Conservation (phyloP, 768 basidiomycete species). For the Pleurotus citrinopileatus region DNA sequence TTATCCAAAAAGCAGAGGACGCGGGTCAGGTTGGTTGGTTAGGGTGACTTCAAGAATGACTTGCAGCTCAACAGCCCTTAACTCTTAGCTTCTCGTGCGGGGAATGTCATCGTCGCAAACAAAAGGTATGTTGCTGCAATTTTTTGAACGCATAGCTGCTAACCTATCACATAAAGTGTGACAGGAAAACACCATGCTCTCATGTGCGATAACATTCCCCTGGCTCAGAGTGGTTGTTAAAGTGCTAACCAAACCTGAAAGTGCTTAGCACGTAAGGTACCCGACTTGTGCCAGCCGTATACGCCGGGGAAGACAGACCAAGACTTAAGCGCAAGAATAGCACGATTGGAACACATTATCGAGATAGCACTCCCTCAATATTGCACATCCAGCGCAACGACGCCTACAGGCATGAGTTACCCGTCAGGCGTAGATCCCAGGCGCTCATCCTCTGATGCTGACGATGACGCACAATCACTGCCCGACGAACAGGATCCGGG, state of each 20-base stretch:
- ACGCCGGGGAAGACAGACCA: slow-evolving; percentile 86
- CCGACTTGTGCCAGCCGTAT: slow-evolving; percentile 85
- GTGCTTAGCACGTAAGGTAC: slow-evolving; percentile 85
- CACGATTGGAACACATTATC: slow-evolving; percentile 78
- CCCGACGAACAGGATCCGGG: slow-evolving; percentile 75
- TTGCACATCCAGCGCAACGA: slow-evolving; percentile 38
- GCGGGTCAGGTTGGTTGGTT: slow-evolving; percentile 62
- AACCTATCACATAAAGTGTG: slow-evolving; percentile 52
- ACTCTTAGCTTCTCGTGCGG: slow-evolving; percentile 72
- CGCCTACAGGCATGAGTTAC: slow-evolving; percentile 29
- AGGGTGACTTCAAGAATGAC: slow-evolving; percentile 9
- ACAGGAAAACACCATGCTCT: slow-evolving; percentile 81
- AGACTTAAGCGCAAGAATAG: slow-evolving; percentile 70
- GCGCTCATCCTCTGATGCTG: slow-evolving; percentile 48
- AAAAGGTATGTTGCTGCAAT: slow-evolving; percentile 53
- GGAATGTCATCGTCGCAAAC: slow-evolving; percentile 86
- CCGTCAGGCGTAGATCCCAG: background rate
- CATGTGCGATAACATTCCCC: slow-evolving; percentile 51
- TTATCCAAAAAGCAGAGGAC: slow-evolving; percentile 67
- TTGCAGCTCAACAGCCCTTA: slow-evolving; percentile 13
- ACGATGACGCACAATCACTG: slow-evolving; percentile 71
- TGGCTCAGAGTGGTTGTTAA: slow-evolving; percentile 10
- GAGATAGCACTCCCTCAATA: slow-evolving; percentile 79
- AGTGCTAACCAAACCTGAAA: slow-evolving; percentile 26
- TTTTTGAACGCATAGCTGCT: slow-evolving; percentile 7